Base-by-base conservation (phyloP, 2,329 filamentous ascomycete genomes). In the Aspergillus sp. region DNA sequence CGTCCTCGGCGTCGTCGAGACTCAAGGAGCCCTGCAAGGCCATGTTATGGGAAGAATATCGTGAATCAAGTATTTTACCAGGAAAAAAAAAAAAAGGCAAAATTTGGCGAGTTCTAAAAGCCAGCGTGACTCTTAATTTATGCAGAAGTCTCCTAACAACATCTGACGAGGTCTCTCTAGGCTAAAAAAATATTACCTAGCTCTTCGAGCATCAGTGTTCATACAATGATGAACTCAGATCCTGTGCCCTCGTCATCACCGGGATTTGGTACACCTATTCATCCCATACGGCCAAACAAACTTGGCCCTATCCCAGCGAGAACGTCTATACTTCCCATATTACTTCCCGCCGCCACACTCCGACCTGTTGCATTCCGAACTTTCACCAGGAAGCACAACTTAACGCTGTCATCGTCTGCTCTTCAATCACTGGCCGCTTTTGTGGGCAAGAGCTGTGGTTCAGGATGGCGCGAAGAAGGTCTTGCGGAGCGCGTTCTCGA, bases 361-460 rank as follows among this genome's bases (percentile, higher is more conserved):
- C 84, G 96, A 61, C 93, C 95, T 2, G 82, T 98, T 18, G 96
- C 95, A 8, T 98, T 99, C 70, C 87, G 95, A 47, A 96, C 91
- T 0, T 96, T 99, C 64, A 99, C 95, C 2, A 97, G 97, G 75
- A 99, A 98, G 71, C 91, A 99, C 76, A 96, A 93, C 66, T 81
- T 99, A 55, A 98, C 93, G 0, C 85, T 99, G 53, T 93, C 90
- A 7, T 95, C 93, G 0, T 86, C 92, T 0, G 91, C 95, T 0
- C 80, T 99, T 5, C 88, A 93, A 72, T 85, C 90, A 47, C 82
- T 99, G 32, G 93, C 95, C 18, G 83, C 85, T 1, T 99, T 99
- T 73, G 89, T 99, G 53, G 96, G 95, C 11, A 88, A 90, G 65
- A 89, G 96, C 74, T 99, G 95, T 73, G 95, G 95, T 34, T 93